Percentiles rank a stretch among this genome's conserved stretches.
phyloP scores from a whole-genome alignment of 2,329 filamentous ascomycete species.

The Aspergillus carbonarius region DNA sequence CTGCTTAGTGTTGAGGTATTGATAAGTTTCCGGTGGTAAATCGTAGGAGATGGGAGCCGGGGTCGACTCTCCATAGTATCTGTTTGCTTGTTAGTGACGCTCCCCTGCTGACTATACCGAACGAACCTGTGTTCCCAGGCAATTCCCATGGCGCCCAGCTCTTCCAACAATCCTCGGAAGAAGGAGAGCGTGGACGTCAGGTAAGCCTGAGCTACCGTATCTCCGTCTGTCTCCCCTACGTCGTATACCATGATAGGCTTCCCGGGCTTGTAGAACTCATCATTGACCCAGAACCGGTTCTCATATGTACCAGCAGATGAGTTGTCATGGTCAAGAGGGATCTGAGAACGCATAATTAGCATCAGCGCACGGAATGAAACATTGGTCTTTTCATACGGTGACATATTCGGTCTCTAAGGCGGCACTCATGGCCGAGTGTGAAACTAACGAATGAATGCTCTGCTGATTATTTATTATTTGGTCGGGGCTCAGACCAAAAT shows the following conservation, averaged over 20 bases:
- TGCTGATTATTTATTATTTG: background rate
- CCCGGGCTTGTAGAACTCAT: constrained; percentile 55
- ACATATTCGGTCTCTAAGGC: background rate
- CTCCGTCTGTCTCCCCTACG: constrained; percentile 46
- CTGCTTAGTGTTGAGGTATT: constrained; percentile 45
- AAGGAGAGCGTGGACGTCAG: constrained; percentile 23
- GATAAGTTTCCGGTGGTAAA: constrained; percentile 40
- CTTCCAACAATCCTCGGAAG: constrained; percentile 32
- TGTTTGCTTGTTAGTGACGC: constrained; percentile 16
- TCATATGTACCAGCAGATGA: constrained; percentile 50
- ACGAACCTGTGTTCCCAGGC: constrained; percentile 46
- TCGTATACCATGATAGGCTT: constrained; percentile 54
- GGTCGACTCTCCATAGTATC: constrained; percentile 45
- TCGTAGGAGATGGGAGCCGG: constrained; percentile 38
- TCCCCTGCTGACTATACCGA: background rate
- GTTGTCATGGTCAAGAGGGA: constrained; percentile 35
- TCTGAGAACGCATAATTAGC: constrained; percentile 15
- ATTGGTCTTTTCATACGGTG: background rate
- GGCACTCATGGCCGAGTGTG: constrained; percentile 1
- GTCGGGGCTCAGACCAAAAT: background rate
- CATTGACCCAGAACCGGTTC: constrained; percentile 57
- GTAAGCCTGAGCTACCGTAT: constrained; percentile 12
- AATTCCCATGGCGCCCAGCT: constrained; percentile 41
- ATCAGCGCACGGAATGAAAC: background rate
- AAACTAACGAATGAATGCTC: background rate